These are phyloP conservation scores for Pelargonium fulgidum DNA, from an alignment of 441 rosid genomes.

Conservation along the genomic window DNA sequence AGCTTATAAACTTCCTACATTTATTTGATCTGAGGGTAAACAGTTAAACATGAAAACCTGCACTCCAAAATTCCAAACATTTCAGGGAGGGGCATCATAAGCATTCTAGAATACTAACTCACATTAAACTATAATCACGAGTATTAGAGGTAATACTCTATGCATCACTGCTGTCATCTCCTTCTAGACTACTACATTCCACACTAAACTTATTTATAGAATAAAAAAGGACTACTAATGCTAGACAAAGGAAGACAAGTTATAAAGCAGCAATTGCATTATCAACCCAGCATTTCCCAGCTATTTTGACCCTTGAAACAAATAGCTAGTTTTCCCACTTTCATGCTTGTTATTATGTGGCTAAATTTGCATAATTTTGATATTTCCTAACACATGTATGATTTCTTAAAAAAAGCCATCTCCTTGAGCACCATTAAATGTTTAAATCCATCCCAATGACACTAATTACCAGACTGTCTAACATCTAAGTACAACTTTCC, in stretches of 20 bases:
- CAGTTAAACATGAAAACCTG: not conserved
- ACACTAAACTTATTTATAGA: not conserved
- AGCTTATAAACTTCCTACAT: not conserved
- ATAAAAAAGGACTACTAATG: not conserved
- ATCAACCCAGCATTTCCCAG: not conserved
- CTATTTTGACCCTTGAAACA: not conserved
- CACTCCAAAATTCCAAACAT: not conserved
- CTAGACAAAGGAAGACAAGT: not conserved
- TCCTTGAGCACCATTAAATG: not conserved
- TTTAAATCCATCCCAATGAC: not conserved
- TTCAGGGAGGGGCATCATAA: not conserved
- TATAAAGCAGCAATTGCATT: not conserved
- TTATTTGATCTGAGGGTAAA: not conserved
- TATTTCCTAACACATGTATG: not conserved
- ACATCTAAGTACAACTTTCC: not conserved
- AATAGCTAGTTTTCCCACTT: not conserved
- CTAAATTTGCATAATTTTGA: not conserved
- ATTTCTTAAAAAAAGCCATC: not conserved
- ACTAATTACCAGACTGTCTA: not conserved
- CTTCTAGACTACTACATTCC: not conserved
- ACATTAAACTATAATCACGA: not conserved
- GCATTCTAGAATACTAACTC: not conserved
- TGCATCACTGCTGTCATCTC: not conserved
- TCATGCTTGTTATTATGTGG: not conserved
- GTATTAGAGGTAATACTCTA: not conserved